Conservation (phyloP, 768 basidiomycete genomes). For the Rhodotorula kratochvilovae region DNA sequence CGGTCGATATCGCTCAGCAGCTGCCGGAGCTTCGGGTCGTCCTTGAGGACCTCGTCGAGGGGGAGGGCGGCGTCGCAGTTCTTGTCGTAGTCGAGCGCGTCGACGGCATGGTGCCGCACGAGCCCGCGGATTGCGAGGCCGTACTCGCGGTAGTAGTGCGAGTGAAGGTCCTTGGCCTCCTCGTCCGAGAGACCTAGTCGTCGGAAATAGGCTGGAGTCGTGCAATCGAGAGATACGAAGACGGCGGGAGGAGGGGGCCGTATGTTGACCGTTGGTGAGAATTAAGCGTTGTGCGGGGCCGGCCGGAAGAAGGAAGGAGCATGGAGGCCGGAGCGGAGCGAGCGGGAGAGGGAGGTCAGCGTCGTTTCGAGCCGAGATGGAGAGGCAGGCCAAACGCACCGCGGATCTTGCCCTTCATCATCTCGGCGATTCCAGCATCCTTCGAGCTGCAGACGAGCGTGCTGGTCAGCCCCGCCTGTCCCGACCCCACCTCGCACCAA, state of each 20-base stretch:
- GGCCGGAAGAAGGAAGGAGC: too few species aligned
- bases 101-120: slow-evolving; percentile 39
- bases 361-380: not conserved
- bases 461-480: not conserved
- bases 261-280: too few species aligned
- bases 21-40: slow-evolving; percentile 2
- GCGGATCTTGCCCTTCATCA: slow-evolving; percentile 37
- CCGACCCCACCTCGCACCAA: not conserved
- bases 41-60: slow-evolving; percentile 33
- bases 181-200: slow-evolving; percentile 17
- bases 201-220: slow-evolving; percentile 22
- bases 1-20: slow-evolving; percentile 31
- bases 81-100: slow-evolving; percentile 37
- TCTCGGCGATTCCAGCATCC: slow-evolving; percentile 24
- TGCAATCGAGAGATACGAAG: too few species aligned
- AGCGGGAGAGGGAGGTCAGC: not conserved
- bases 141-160: slow-evolving; percentile 21
- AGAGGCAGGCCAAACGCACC: not conserved
- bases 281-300: too few species aligned
- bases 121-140: slow-evolving; percentile 39
- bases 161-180: slow-evolving; percentile 29
- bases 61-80: slow-evolving; percentile 39
- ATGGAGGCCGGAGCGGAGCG: too few species aligned
- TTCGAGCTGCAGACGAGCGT: slow-evolving; percentile 9
- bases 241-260: too few species aligned